Percentiles rank a stretch among this genome's conserved stretches.
These are phyloP conservation scores for Xylariaceae sp. DNA, from an alignment of 2,329 filamentous ascomycete genomes.

Conservation along the genomic window DNA sequence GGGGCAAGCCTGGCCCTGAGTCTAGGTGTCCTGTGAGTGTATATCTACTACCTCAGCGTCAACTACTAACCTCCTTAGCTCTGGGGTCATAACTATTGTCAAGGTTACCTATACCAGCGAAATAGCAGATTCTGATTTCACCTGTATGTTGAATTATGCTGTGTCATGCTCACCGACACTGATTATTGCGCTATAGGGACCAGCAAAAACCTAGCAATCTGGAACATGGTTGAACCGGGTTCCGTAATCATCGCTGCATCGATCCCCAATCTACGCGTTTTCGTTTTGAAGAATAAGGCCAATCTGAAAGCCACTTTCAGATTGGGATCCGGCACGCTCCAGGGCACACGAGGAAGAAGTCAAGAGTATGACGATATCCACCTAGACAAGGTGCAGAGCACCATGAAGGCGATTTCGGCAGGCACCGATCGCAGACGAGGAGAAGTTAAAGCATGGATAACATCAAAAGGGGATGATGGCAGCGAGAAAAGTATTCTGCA, in stretches of 20 bases:
- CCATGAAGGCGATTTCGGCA: conserved; percentile 15
- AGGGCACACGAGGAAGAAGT: background rate
- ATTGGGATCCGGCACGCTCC: conserved; percentile 1
- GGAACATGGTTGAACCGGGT: conserved; percentile 22
- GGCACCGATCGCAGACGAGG: conserved; percentile 8
- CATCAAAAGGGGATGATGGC: conserved; percentile 5
- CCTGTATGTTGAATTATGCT: conserved; percentile 17
- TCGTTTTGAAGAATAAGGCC: conserved; percentile 11
- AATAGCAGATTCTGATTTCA: conserved; percentile 19
- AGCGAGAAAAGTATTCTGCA: conserved; percentile 19
- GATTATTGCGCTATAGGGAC: conserved; percentile 6
- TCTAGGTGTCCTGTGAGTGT: conserved; percentile 22
- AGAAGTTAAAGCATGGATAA: conserved; percentile 17
- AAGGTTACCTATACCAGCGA: conserved; percentile 11
- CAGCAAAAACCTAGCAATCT: conserved; percentile 17
- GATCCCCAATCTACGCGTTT: conserved; percentile 24
- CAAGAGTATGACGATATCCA: conserved; percentile 9
- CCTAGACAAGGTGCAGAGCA: conserved; percentile 16
- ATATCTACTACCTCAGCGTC: background rate
- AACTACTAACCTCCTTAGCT: conserved; percentile 15
- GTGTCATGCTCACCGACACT: background rate
- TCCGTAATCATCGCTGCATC: conserved; percentile 24
- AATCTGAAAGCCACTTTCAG: conserved; percentile 13
- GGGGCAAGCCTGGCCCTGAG: conserved; percentile 24
- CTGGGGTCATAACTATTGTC: conserved; percentile 21